phyloP scores from a whole-genome alignment of 2,329 filamentous ascomycete species.

The Ophiosphaerella herpotricha region DNA sequence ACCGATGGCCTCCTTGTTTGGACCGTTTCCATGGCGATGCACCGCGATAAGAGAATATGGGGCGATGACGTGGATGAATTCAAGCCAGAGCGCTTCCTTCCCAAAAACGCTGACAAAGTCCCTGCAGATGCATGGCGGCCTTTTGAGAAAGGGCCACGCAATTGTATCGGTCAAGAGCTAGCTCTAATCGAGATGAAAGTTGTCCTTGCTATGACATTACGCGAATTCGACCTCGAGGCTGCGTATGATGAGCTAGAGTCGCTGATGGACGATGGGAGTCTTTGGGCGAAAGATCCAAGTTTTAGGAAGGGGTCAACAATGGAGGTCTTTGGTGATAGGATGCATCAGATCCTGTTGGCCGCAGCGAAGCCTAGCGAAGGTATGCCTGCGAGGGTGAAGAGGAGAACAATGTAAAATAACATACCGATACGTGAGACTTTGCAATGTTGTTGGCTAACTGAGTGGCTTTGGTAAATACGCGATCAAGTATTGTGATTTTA shows the following conservation, averaged over 20 bases:
- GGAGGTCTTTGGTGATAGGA: conserved; percentile 26
- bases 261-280: conserved; percentile 18
- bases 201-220: conserved; percentile 25
- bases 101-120: conserved; percentile 13
- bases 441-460: too few relatives aligned
- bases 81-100: conserved; percentile 31
- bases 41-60: conserved; percentile 24
- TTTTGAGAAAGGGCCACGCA: conserved; percentile 46
- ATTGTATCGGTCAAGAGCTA: conserved; percentile 29
- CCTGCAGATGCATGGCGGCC: conserved; percentile 35
- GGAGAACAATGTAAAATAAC: conserved; percentile 6
- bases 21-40: conserved; percentile 20
- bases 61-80: conserved; percentile 21
- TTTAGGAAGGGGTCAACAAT: conserved; percentile 17
- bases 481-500: too few relatives aligned
- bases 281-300: conserved; percentile 22
- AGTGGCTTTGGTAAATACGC: too few relatives aligned
- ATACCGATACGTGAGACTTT: too few relatives aligned
- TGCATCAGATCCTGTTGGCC: conserved; percentile 33
- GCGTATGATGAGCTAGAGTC: conserved; percentile 16
- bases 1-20: conserved; percentile 21
- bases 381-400: conserved; percentile 28
- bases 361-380: conserved; percentile 33
- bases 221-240: conserved; percentile 30
- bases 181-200: conserved; percentile 22